These are phyloP conservation scores for Colletotrichum navitas DNA, from an alignment of 2,329 filamentous ascomycete species.

Conservation along the genomic window DNA sequence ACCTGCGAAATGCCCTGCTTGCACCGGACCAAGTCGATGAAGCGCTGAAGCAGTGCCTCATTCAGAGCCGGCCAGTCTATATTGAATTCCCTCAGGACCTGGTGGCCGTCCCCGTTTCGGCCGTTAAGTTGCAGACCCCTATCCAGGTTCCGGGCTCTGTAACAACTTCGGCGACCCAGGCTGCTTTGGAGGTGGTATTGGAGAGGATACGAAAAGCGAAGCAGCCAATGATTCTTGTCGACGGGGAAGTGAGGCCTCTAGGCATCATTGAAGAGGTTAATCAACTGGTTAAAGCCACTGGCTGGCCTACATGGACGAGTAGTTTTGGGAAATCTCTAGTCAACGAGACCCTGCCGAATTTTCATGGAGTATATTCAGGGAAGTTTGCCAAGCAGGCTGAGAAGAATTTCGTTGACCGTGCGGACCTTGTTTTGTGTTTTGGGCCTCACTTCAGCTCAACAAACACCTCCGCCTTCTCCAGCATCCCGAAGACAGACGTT, in stretches of 20 bases:
- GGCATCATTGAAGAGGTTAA: conserved; percentile 18
- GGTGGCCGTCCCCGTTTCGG: conserved; percentile 54
- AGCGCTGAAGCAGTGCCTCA: conserved; percentile 62
- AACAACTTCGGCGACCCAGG: conserved; percentile 44
- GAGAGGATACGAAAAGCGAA: conserved; percentile 53
- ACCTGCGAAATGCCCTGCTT: conserved; percentile 57
- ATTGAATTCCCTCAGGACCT: conserved; percentile 68
- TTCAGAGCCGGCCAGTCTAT: conserved; percentile 68
- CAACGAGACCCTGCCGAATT: conserved; percentile 20
- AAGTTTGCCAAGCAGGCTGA: conserved; percentile 44
- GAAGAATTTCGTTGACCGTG: conserved; percentile 1
- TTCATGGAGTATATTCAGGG: conserved; percentile 21
- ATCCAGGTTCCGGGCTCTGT: conserved; percentile 43
- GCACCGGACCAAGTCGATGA: conserved; percentile 65
- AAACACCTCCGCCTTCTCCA: conserved; percentile 17
- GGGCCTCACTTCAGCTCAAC: conserved; percentile 33
- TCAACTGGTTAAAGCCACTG: conserved; percentile 10
- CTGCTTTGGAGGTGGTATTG: conserved; percentile 52
- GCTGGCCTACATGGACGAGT: conserved; percentile 29
- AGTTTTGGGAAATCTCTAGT: conserved; percentile 24
- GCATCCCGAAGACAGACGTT: conserved; percentile 3
- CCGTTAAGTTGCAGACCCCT: conserved; percentile 48
- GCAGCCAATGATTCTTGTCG: conserved; percentile 19
- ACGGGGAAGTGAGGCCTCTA: conserved; percentile 21
- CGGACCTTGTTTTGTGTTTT: conserved; percentile 41